Percentiles rank a stretch among this genome's conserved stretches.
These are phyloP conservation scores for Phytomonas sp. DNA, from an alignment of 208 protist species.

Conservation along the genomic window DNA sequence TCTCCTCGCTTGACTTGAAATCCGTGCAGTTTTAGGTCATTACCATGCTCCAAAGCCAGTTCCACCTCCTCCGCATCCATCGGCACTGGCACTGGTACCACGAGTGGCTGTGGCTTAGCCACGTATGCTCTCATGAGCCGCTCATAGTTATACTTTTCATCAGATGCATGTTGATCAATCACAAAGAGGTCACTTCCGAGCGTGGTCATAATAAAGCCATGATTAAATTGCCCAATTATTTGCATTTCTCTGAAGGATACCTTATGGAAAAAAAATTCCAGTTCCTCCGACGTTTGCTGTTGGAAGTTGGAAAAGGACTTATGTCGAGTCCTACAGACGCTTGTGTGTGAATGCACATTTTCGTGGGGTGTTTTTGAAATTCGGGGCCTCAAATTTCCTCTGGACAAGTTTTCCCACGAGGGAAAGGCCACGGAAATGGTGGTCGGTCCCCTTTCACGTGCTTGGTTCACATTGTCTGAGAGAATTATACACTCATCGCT, in stretches of 20 bases:
- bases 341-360: background rate
- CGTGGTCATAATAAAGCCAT: conserved; percentile 88
- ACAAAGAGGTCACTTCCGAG: conserved; percentile 85
- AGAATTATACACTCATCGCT: background rate
- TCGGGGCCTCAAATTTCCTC: background rate
- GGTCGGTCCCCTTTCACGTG: background rate
- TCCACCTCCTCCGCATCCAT: conserved; percentile 77
- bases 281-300: conserved; percentile 52
- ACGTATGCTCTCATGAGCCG: conserved; percentile 54
- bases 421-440: background rate
- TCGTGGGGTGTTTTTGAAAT: background rate
- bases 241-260: conserved; percentile 80
- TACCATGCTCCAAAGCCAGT: conserved; percentile 59
- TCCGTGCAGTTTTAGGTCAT: conserved; percentile 70
- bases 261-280: conserved; percentile 68
- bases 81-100: conserved; percentile 55
- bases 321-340: conserved; percentile 5
- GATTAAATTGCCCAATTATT: conserved; percentile 92
- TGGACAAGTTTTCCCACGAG: background rate
- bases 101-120: conserved; percentile 76
- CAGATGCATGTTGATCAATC: conserved; percentile 93
- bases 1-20: conserved; percentile 65
- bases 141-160: conserved; percentile 94
- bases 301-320: conserved; percentile 28
- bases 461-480: background rate